Base-by-base conservation (phyloP, 1,284 basidiomycete species). In the Grifola frondosa region DNA sequence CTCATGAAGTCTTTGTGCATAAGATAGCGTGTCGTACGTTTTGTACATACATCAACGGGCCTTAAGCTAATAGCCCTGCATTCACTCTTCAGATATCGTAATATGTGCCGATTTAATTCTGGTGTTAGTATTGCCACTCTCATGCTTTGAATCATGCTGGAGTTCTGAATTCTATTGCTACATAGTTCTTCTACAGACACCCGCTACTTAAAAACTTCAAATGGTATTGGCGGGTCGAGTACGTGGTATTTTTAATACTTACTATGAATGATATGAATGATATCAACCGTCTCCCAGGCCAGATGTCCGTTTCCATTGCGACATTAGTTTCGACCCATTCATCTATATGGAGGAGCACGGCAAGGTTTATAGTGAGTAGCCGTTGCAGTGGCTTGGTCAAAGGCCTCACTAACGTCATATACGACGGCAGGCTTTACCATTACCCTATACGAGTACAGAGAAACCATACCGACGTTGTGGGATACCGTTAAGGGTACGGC, bases 381-480 rank as follows among this genome's bases (percentile, higher is more conserved):
- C 45, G 17, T 22, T 30, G 11, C 12, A 8, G 34, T 23, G 16
- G 11, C 15, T 8, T 28, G 12, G 12, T 35, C 24, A 24, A 9
- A 22, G 13, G 25, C n/a, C 16, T 36, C 4, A 39, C 30, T 33
- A n/a, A 19, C 20, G 16, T 15, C 16, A n/a, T 2, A 17, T n/a
- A 19, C 30, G 16, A 30, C 29, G n/a, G 49, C 59, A 68, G 76
- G 76, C 5, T 91, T 88, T 63, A 88, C 85, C 0, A 78, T 92
- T 34, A 78, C 86, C 1, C 70, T 91, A 61, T 85, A 83, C 63
- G 90, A 92, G 62, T 88, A 80, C 61, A 67, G 74, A 37, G 75
- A 77, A 40, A 92, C 89, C 0, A 85, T 91, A 32, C 76, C 80
- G 6, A 84, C 84, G 0, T 70, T 92, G 1, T 92, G 88, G 88